Evolutionary conservation across 2,329 filamentous ascomycete genomes (phyloP).

Genomic region (Colletotrichum paranaense): DNA sequence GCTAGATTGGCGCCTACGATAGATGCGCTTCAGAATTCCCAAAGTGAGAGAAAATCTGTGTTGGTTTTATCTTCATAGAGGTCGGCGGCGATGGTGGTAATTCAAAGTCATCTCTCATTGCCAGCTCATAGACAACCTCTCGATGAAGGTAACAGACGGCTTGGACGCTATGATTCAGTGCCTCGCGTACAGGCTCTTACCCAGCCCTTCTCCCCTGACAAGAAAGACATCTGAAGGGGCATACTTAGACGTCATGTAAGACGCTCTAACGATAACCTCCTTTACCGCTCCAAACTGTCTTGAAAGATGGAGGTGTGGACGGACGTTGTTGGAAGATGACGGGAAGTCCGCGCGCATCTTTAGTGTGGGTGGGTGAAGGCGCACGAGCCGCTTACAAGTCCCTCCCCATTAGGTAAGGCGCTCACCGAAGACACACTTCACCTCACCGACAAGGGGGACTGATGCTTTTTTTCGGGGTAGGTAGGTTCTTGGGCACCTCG

Average conservation of each 20-base stretch:
- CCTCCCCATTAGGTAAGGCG: not conserved
- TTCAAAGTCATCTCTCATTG: not conserved
- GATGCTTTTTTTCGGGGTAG: not conserved
- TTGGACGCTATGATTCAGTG: not conserved
- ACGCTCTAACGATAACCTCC: not conserved
- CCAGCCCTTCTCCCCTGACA: not conserved
- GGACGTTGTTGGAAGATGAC: not conserved
- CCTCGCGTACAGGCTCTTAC: not conserved
- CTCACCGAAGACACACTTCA: slow-evolving; percentile 13
- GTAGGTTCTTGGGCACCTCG: not conserved
- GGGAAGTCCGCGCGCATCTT: not conserved
- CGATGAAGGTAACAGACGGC: not conserved
- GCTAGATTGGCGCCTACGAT: not conserved
- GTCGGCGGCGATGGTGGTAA: no score
- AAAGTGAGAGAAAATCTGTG: no score
- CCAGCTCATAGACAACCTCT: not conserved
- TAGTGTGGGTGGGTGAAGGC: not conserved
- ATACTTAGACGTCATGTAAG: not conserved
- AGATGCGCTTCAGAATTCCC: not conserved
- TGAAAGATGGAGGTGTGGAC: not conserved
- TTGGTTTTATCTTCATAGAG: no score
- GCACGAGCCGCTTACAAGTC: slow-evolving; percentile 6
- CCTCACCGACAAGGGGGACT: not conserved
- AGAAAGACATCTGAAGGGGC: not conserved
- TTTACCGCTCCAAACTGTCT: slow-evolving; percentile 3